A percentile compares a stretch with the other conserved stretches of the same genome.
Conservation (phyloP, 1,139 yeast species). For the Candida sanyaensis region DNA sequence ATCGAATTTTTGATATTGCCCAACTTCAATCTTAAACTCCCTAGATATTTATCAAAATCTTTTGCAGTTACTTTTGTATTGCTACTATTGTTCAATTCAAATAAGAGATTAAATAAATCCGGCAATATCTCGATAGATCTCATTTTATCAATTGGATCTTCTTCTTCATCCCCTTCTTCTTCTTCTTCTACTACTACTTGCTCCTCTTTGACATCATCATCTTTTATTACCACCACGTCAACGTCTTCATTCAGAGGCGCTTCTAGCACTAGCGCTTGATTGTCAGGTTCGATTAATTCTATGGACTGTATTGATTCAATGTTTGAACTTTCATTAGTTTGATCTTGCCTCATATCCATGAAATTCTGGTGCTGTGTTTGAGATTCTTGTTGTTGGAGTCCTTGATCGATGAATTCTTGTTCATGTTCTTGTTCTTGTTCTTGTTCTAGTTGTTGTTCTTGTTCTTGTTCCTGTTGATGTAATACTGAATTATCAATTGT, state of each 20-base stretch:
- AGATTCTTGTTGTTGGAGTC: background rate
- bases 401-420: background rate
- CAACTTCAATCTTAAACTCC: conserved; percentile 41
- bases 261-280: background rate
- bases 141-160: conserved; percentile 30
- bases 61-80: conserved; percentile 33
- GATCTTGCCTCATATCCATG: background rate
- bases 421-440: no score
- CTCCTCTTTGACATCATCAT: background rate
- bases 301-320: background rate
- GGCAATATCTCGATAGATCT: conserved; percentile 38
- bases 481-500: conserved; percentile 9
- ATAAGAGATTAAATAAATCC: conserved; percentile 38
- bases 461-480: background rate
- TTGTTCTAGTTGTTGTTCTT: background rate
- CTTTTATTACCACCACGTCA: conserved; percentile 6
- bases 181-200: background rate
- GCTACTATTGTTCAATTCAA: conserved; percentile 33
- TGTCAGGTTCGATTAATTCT: background rate
- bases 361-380: background rate
- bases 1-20: conserved; percentile 31
- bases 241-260: background rate
- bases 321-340: background rate
- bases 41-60: conserved; percentile 48
- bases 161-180: conserved; percentile 7